Base-by-base conservation (phyloP, 2,329 filamentous ascomycete genomes). In the Epichloe brachyelytri region DNA sequence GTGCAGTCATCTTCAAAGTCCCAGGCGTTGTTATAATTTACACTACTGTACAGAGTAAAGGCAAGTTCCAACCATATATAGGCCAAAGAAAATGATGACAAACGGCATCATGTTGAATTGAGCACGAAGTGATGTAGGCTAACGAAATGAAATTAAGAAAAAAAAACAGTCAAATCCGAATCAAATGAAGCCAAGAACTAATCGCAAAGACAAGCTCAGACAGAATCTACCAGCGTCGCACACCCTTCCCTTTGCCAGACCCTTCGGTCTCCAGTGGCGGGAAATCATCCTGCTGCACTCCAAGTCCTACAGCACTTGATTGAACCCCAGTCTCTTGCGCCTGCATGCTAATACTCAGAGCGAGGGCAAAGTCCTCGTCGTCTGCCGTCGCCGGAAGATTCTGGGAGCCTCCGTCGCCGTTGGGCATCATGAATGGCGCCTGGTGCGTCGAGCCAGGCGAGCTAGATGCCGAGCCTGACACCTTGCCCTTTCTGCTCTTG, bases 351-450 rank as follows among this genome's bases (percentile, higher is more conserved):
- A 84, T 65, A 54, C 73, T 72, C 46, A 84, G 62, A 2, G 81
- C 81, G 37, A 82, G 67, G 49, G 80, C 77, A 45, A 84, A 56
- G 56, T 83, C 81, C 48, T 78, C 77, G 44, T 81, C 78, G 12
- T 65, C 64, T 0, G 53, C 53, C 2, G 58, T 53, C 1, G 52
- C 43, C 5, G 33, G 12, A 8, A 5, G 2, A 34, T 17, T 15
- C 30, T 26, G 30, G 49, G 50, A 45, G 54, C 57, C 20, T 55
- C 60, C 5, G 59, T 55, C 26, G 39, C 55, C 43, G 52, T 33
- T 26, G 8, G 17, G 7, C 49, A 45, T 19, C 51, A 62, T 14
- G 65, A 14, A 50, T 61, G 65, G 59, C 2, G 64, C 62, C 52
- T 70, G 64, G 52, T 65, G 68, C 6, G 63, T 60, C 7, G 68